phyloP scores from a whole-genome alignment of 345 rosid genomes.

The Boechera retrofracta region DNA sequence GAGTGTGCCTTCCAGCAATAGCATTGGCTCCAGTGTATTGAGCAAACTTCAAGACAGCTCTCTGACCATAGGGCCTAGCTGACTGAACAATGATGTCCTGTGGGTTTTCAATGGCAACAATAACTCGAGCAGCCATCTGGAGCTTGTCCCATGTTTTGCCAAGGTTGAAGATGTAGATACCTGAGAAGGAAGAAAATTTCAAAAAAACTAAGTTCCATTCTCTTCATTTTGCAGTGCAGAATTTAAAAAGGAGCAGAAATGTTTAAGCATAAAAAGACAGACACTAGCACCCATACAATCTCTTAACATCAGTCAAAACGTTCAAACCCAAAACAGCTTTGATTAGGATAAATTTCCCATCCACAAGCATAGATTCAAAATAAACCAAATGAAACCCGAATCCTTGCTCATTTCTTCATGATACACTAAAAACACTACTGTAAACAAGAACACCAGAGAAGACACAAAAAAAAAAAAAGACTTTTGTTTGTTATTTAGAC shows the following conservation, averaged over 20 bases:
- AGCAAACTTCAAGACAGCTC: no score
- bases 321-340: background rate
- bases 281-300: background rate
- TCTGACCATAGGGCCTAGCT: no score
- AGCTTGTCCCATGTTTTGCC: no score
- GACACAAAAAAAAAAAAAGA: background rate
- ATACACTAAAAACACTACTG: background rate
- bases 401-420: background rate
- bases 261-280: no score
- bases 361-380: background rate
- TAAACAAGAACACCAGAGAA: background rate
- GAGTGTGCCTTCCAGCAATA: constrained; percentile 23
- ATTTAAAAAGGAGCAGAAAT: no score
- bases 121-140: no score
- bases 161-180: constrained; percentile 82
- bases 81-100: no score
- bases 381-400: background rate
- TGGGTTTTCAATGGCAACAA: no score
- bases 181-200: constrained; percentile 34
- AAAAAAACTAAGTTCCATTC: background rate
- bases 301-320: background rate
- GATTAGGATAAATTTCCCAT: background rate
- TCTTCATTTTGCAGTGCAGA: background rate
- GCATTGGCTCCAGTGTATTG: no score
- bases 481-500: background rate